phyloP scores from a whole-genome alignment of 192 early-diverging fungal genomes.

The Obelidium mucronatum region DNA sequence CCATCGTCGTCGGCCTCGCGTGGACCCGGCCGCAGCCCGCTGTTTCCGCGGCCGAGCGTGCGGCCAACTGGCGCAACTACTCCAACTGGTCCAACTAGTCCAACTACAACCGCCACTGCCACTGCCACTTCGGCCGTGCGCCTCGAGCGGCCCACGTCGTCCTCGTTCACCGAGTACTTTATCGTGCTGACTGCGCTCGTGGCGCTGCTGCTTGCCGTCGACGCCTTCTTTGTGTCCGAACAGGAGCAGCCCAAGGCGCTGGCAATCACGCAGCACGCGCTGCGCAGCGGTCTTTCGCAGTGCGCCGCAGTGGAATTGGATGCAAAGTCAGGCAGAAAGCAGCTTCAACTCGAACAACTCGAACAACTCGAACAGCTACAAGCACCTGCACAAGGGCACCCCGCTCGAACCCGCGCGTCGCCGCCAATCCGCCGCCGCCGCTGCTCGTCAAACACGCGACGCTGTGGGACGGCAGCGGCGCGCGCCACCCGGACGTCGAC shows the following conservation, averaged over 20 bases:
- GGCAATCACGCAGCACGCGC: background rate
- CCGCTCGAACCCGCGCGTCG: background rate
- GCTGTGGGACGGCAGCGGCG: conserved; percentile 1
- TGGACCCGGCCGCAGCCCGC: too few relatives aligned
- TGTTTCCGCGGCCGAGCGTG: too few relatives aligned
- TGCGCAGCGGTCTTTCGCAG: too few relatives aligned
- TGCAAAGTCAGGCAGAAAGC: too few relatives aligned
- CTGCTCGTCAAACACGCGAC: conserved; percentile 30
- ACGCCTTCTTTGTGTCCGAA: background rate
- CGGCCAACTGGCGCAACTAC: too few relatives aligned
- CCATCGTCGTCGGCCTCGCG: too few relatives aligned
- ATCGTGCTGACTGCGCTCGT: conserved; percentile 6
- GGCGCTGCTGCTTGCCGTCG: conserved; percentile 8
- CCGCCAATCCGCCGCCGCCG: background rate
- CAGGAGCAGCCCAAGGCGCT: background rate
- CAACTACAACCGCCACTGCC: too few relatives aligned
- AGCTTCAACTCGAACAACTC: background rate
- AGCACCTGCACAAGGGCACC: background rate
- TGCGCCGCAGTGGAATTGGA: background rate
- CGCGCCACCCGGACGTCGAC: background rate
- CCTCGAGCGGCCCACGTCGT: too few relatives aligned
- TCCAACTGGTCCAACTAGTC: too few relatives aligned
- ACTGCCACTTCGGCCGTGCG: too few relatives aligned
- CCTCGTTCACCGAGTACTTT: too few relatives aligned
- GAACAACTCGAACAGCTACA: background rate